Evolutionary conservation across 1,284 basidiomycete species (phyloP).

Genomic region (Flammula alnicola): DNA sequence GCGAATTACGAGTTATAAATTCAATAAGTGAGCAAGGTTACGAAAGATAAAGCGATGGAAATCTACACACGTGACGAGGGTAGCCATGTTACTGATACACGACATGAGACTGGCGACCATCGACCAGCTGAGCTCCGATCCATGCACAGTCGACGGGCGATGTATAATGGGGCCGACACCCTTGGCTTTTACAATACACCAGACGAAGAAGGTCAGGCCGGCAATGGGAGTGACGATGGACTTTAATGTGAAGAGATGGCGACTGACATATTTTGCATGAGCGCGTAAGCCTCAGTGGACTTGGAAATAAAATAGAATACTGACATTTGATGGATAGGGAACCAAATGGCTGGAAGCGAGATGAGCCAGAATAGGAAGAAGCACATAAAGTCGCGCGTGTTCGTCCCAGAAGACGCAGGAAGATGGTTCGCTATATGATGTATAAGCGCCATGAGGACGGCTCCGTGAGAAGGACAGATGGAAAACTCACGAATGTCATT

Average conservation of each 20-base stretch:
- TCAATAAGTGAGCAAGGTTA: constrained; percentile 7
- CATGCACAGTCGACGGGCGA: constrained; percentile 68
- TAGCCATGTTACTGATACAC: constrained; percentile 82
- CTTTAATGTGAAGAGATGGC: constrained; percentile 84
- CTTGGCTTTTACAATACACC: constrained; percentile 80
- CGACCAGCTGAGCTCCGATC: constrained; percentile 76
- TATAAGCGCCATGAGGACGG: constrained; percentile 7
- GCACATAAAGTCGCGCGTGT: constrained; percentile 72
- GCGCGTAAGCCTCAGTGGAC: neutral
- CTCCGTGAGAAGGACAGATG: constrained; percentile 8
- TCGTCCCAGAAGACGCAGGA: constrained; percentile 72
- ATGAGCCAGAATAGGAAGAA: constrained; percentile 91
- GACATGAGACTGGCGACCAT: constrained; percentile 81
- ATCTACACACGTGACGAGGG: constrained; percentile 62
- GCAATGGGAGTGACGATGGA: constrained; percentile 74
- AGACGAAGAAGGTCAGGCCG: constrained; percentile 80
- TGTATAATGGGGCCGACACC: constrained; percentile 83
- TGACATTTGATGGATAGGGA: constrained; percentile 81
- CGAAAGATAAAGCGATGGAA: constrained; percentile 1
- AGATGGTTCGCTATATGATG: constrained; percentile 59
- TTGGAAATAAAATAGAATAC: constrained; percentile 27
- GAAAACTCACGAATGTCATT: constrained; percentile 62
- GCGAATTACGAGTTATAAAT: constrained; percentile 6
- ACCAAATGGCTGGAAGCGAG: constrained; percentile 80
- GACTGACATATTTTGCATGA: constrained; percentile 40